Evolutionary conservation across 164 flowering plant species (phyloP), one percentile per base, ranked within the genome.

Genomic region (Dillenia suffruticosa): DNA sequence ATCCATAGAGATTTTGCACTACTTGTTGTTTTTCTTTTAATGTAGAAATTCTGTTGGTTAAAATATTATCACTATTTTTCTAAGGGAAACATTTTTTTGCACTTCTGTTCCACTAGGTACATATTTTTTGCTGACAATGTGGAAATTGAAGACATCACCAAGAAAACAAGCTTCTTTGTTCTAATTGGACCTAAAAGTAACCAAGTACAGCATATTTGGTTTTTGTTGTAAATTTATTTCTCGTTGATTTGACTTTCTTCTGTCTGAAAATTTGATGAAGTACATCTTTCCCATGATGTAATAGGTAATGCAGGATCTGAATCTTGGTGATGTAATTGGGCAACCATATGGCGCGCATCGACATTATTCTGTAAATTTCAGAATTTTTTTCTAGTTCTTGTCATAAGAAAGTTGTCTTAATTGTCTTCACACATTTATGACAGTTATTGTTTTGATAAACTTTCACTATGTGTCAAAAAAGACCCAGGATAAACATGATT

Each of bases 61-160:
- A 24, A 1, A 26, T 26, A 5, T 26, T 2, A 26, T 26, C 3
- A 26, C 40, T 26, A 2, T 26, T 26, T 26, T 19, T 26, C 5
- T 26, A 26, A 26, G 40, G 40, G 40, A 26, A 26, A 26, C 40
- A 26, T 26, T 26, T 26, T 26, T 3, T 1, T 26, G 40, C 40
- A 26, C 40, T 26, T 26, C 40, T 26, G 40, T 26, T 26, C 40
- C 40, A 26, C 40, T 56, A 91, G 97, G 89, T 91, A 89, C 73
- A 84, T 91, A 60, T 91, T 91, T 71, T 79, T 82, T 57, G 79
- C 90, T 55, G 97, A 91, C 73, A 91, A 87, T 72, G 96, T 89
- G 56, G 90, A 87, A 71, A 74, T 91, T 65, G 77, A 84, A 54
- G 96, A 91, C 63, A 84, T 91, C 67, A 87, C 87, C 24, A 71